Conservation (phyloP, 257 asterid genomes). For the Prunella vulgaris region DNA sequence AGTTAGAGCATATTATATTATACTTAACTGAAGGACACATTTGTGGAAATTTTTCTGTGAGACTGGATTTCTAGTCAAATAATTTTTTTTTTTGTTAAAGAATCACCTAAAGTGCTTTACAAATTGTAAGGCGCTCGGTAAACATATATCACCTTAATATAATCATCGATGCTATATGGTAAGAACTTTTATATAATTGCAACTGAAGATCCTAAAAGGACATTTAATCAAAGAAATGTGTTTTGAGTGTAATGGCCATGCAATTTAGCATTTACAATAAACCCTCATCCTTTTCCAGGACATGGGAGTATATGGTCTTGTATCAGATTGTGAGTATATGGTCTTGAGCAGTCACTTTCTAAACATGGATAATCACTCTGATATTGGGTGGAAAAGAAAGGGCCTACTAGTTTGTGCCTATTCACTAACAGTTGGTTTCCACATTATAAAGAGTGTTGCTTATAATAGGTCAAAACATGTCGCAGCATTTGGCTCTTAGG, state of each 20-base stretch:
- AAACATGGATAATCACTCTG: not conserved
- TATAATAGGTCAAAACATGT: not conserved
- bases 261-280: not conserved
- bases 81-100: not conserved
- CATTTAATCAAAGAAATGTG: not conserved
- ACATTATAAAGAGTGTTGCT: not conserved
- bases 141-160: not conserved
- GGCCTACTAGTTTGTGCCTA: conserved; percentile 15
- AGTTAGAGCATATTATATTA: not conserved
- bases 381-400: not conserved
- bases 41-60: not conserved
- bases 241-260: not conserved
- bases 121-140: not conserved
- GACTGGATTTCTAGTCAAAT: not conserved
- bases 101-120: not conserved
- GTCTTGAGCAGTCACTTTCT: not conserved
- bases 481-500: not conserved
- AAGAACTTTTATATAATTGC: no score
- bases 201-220: not conserved
- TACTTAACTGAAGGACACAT: not conserved
- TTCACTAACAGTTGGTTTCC: not conserved
- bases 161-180: not conserved
- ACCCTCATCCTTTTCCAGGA: not conserved
- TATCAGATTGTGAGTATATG: not conserved
- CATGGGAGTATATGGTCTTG: not conserved